Base-by-base conservation (phyloP, 768 basidiomycete species). In the Termitomyces sp. region DNA sequence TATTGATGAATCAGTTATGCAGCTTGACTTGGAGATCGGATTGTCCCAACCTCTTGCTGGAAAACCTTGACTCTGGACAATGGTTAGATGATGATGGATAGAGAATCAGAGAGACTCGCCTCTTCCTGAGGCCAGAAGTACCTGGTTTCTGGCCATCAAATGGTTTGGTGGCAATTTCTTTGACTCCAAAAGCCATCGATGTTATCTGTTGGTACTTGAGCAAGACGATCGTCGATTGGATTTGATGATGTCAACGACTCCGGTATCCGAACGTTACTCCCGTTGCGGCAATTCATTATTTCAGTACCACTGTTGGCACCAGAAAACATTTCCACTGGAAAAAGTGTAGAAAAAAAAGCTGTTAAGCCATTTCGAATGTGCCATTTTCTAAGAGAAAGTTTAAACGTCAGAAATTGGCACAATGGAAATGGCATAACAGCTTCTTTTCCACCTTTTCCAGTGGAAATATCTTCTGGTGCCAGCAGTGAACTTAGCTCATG, bases 101-200 rank as follows among this genome's bases (percentile, higher is more conserved):
- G n/a, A 26, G 24, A 51, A 46, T 62, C 53, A 57, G 52, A 46
- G 41, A 56, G 43, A 50, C 77, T 68, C 62, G 92, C 93, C 94
- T 85, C 80, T 98, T 98, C 67, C 97, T 83, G 47, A 98, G 85
- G 63, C 97, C 97, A 61, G 97, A 98, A 12, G 97, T 98, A 59
- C 97, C 97, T 24, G 97, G 97, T 73, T 96, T 98, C 76, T 95
- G 93, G 64, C 92, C 94, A 4, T 94, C 90, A 69, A 84, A 95
- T 22, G 93, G 88, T 69, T 87, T 94, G 3, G 94, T 97, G 29
- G 76, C 55, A 52, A 97, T 79, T 63, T 88, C 85, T 72, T 88
- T 81, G 68, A 88, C 71, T 63, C 66, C 58, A 66, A 73, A 76
- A 47, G 78, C 70, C 80, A 82, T 83, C 53, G 63, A 59, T 64